Conservation (phyloP, 73 alveolate species). For the Paramecium octaurelia region DNA sequence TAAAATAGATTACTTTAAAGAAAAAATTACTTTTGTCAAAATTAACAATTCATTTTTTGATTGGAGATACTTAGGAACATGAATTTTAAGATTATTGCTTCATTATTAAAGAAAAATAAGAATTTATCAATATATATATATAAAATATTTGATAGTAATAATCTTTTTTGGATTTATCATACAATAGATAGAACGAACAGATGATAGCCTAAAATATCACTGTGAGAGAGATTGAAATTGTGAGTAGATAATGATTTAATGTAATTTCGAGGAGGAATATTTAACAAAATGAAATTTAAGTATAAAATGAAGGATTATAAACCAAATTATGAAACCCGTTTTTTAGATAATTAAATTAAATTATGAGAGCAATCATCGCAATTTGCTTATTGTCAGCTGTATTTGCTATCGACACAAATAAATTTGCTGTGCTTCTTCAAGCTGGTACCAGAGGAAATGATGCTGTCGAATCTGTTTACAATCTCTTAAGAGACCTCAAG, state of each 20-base stretch:
- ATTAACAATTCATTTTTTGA: too few relatives aligned
- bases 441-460: slow-evolving; percentile 49
- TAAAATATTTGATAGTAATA: neutral
- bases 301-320: neutral
- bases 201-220: neutral
- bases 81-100: neutral
- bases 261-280: neutral
- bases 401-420: slow-evolving; percentile 39
- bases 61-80: too few relatives aligned
- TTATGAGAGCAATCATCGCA: slow-evolving; percentile 25
- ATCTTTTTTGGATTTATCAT: too few relatives aligned
- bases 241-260: neutral
- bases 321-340: slow-evolving; percentile 41
- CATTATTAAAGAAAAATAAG: neutral
- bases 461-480: slow-evolving; percentile 51
- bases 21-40: too few relatives aligned
- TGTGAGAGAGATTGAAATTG: neutral
- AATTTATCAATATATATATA: too few relatives aligned
- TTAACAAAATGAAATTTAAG: neutral
- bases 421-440: slow-evolving; percentile 43
- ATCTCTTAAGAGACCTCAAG: slow-evolving; percentile 40
- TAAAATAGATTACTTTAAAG: too few relatives aligned
- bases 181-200: neutral
- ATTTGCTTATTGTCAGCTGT: slow-evolving; percentile 47
- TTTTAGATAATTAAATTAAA: slow-evolving; percentile 8